These are phyloP conservation scores for Penicillium atrosanguineum DNA, from an alignment of 495 filamentous ascomycete genomes.

Conservation along the genomic window DNA sequence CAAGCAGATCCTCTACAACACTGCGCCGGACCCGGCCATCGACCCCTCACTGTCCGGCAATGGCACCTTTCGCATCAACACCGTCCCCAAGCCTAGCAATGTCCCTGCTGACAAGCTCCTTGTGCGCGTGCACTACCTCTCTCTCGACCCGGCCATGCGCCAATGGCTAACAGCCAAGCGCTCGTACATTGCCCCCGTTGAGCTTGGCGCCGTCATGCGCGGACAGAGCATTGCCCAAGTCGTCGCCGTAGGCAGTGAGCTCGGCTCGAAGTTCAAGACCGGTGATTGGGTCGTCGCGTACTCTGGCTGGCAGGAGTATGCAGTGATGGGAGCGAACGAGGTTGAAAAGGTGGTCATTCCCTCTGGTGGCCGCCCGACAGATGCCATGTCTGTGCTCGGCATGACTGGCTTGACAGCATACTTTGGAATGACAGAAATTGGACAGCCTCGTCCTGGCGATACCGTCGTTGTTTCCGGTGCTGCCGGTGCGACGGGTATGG, in stretches of 20 bases:
- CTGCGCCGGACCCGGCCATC: constrained; percentile 37
- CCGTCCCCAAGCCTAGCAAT: constrained; percentile 42
- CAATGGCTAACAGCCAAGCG: constrained; percentile 67
- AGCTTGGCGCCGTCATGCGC: constrained; percentile 66
- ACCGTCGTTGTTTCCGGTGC: constrained; percentile 68
- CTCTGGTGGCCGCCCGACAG: constrained; percentile 48
- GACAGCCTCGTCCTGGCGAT: constrained; percentile 53
- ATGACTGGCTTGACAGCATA: constrained; percentile 66
- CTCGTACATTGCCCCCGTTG: constrained; percentile 66
- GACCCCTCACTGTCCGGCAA: constrained; percentile 32
- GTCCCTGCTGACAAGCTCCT: constrained; percentile 61
- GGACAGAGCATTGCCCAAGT: constrained; percentile 56
- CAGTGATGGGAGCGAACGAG: constrained; percentile 46
- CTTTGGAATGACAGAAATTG: constrained; percentile 62
- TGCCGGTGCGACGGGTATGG: constrained; percentile 67
- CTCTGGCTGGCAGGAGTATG: constrained; percentile 63
- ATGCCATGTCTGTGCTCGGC: constrained; percentile 58
- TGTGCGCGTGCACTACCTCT: constrained; percentile 65
- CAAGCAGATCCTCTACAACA: constrained; percentile 45
- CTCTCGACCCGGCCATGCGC: constrained; percentile 81
- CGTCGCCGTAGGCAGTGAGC: constrained; percentile 38
- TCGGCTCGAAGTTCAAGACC: constrained; percentile 38
- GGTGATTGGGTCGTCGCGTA: constrained; percentile 53
- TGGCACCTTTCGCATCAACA: constrained; percentile 56
- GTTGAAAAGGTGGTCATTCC: constrained; percentile 46